These are phyloP conservation scores for Wallacemonas sp. DNA, from an alignment of 208 protist species.

Conservation along the genomic window DNA sequence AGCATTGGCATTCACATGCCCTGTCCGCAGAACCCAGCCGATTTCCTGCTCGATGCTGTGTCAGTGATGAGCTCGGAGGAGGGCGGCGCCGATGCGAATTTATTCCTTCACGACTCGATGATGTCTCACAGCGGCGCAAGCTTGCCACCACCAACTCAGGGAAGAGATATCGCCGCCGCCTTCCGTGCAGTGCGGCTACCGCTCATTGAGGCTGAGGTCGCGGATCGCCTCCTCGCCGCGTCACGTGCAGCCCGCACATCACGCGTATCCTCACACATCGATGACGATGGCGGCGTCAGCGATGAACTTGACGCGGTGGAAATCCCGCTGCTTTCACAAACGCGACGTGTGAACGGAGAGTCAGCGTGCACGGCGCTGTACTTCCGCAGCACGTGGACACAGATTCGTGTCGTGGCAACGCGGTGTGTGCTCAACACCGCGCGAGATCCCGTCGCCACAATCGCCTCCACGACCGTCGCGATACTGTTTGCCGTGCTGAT, in stretches of 20 bases:
- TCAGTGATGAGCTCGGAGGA: no score
- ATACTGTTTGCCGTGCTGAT: slow-evolving; percentile 68
- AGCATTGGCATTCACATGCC: slow-evolving; percentile 42
- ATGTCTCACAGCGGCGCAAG: no score
- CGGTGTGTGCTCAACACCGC: slow-evolving; percentile 60
- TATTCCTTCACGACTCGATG: no score
- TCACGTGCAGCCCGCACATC: no score
- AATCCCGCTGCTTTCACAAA: neutral
- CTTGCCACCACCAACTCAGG: neutral
- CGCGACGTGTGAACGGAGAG: neutral
- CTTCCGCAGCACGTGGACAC: slow-evolving; percentile 37
- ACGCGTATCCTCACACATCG: no score
- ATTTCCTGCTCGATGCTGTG: slow-evolving; percentile 79
- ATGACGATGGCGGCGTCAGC: neutral
- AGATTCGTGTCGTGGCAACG: slow-evolving; percentile 53
- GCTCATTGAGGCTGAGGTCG: slow-evolving; percentile 1
- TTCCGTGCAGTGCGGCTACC: slow-evolving; percentile 15
- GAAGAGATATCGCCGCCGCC: slow-evolving; percentile 18
- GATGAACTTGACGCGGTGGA: neutral
- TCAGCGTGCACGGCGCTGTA: slow-evolving; percentile 17
- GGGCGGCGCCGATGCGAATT: no score
- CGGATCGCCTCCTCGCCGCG: neutral
- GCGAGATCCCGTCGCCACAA: slow-evolving; percentile 54
- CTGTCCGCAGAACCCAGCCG: slow-evolving; percentile 71
- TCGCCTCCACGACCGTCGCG: slow-evolving; percentile 40